phyloP scores from a whole-genome alignment of 768 basidiomycete genomes.

The Phylloporus arenicola region DNA sequence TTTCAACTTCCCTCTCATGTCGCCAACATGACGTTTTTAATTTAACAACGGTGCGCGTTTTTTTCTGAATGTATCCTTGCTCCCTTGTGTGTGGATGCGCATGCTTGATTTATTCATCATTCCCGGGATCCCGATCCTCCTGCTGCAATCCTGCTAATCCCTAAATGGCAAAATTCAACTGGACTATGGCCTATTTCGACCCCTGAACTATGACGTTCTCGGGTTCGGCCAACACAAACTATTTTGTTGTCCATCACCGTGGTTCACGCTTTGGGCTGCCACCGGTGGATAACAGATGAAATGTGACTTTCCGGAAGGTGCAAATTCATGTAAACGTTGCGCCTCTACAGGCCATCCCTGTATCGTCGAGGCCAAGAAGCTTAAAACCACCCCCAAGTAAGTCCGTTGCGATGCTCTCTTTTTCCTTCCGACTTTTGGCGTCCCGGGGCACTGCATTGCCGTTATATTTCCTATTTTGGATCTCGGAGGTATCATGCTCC shows the following conservation, averaged over 20 bases:
- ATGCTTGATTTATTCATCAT: constrained; percentile 3
- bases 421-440: constrained; percentile 2
- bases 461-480: constrained; percentile 22
- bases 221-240: neutral
- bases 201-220: constrained; percentile 8
- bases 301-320: constrained; percentile 70
- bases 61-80: constrained; percentile 4
- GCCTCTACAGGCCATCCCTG: constrained; percentile 68
- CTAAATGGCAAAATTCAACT: constrained; percentile 8
- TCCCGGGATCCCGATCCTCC: neutral
- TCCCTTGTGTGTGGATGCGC: neutral
- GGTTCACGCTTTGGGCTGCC: constrained; percentile 10
- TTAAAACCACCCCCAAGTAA: constrained; percentile 75
- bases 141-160: constrained; percentile 2
- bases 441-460: constrained; percentile 22
- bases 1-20: neutral
- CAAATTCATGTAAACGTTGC: constrained; percentile 77
- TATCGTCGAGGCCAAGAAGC: constrained; percentile 80
- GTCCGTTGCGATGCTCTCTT: constrained; percentile 31
- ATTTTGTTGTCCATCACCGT: constrained; percentile 1
- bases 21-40: constrained; percentile 1
- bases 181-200: constrained; percentile 2
- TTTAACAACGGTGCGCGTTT: constrained; percentile 2
- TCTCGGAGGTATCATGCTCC: constrained; percentile 17
- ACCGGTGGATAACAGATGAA: constrained; percentile 57